Evolutionary conservation across 345 rosid genomes (phyloP), one percentile per base, ranked within the genome.

Genomic region (Salix viminalis): DNA sequence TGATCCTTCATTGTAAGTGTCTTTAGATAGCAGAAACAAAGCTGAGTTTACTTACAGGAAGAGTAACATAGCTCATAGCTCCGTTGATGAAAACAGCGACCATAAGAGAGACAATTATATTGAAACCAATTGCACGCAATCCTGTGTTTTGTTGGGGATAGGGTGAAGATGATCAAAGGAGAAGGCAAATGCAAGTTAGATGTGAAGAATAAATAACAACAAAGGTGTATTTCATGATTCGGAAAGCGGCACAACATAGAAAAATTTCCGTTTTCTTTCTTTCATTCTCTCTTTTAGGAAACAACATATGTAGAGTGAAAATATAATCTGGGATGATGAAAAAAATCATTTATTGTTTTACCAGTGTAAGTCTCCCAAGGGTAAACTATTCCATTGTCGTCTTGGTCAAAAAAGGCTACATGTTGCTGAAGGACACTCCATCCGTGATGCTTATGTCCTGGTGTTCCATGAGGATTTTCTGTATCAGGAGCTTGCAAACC

Each of bases 291-390:
- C 14, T 44, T 44, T 50, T 50, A 18, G 56, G 56, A 50, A 50
- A 50, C 56, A 50, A 1, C 8, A 5, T n/a, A 18, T 50, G 56
- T 7, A 50, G 8, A 18, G 21, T 44, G 56, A 50, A 50, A 50
- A 50, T 16, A 50, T 50, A 15, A 50, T 50, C 54, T 18, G 21
- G 56, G 56, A 18, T 50, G 56, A 50, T 50, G 21, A 18, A 18
- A 50, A 16, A 50, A 50, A 50, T 50, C 56, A 50, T 26, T 56
- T 8, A 34, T 23, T 10, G n/a, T 13, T 54, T 64, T 81, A 92
- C 99, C 95, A 61, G 84, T 41, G 75, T 87, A 96, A 73, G 98
- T 96, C 82, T 93, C 99, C 99, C 96, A 92, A n/a, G 99, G 98
- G 61, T 96, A 96, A 71, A 96, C 69, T 73, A 96, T 93, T 52